Base-by-base conservation (phyloP, 345 rosid genomes). In the Lepidium africanum region DNA sequence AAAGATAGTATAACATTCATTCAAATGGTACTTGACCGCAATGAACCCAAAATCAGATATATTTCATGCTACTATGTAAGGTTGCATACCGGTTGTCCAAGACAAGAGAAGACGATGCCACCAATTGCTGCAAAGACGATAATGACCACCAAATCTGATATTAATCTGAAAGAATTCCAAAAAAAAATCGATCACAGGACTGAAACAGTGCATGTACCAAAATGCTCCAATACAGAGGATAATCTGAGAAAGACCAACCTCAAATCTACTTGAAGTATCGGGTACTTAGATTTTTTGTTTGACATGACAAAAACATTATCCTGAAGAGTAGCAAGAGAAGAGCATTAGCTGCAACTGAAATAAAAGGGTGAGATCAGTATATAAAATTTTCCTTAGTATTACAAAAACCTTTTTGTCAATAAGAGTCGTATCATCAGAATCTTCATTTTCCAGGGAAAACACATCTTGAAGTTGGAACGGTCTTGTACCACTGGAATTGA, bases 81-180 rank as follows among this genome's bases (percentile, higher is more conserved):
- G 36, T n/a, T 63, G 43, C 97, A 77, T 67, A 94, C 97, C 80
- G 99, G 97, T 78, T 95, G 97, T 65, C 99, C 99, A 78, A 95
- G 80, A 65, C 96, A 89, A 13, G 99, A 91, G 80, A 88, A 91
- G 69, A 89, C 27, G 55, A 95, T 95, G 75, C 99, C 99, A 71
- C 96, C 99, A 70, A 91, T 85, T 10, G 99, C 97, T 70, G 96
- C 99, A 82, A 91, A 95, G 84, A 95, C 97, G 58, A 91, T 91
- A 83, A 85, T 81, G 45, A 91, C 96, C 78, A 89, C 99, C 81
- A 95, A 76, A 82, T 95, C 97, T 62, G 97, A 94, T 67, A 94
- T 94, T 74, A 94, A 82, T 81, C 99, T 94, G 90, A 72, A 51
- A 21, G 52, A 65, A 62, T 46, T 70, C 13, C 51, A 67, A 56